A percentile compares a stretch with the other conserved stretches of the same genome.
phyloP scores from a whole-genome alignment of 805 yeast genomes.

The Candida ipomoeae region DNA sequence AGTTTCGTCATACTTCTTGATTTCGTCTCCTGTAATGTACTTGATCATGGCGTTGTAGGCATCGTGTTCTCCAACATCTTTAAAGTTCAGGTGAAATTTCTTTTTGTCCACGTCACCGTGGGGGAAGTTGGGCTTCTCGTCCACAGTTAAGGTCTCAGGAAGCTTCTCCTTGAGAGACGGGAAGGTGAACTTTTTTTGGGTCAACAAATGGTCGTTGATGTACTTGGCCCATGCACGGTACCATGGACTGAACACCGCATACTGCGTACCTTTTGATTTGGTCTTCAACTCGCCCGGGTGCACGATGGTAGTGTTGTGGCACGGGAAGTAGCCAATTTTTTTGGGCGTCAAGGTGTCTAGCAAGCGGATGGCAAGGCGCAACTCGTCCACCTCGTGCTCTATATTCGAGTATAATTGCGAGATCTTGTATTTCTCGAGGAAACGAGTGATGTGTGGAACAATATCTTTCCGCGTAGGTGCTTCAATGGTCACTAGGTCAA shows the following conservation, averaged over 20 bases:
- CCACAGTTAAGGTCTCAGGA: constrained; percentile 6
- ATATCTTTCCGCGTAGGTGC: constrained; percentile 33
- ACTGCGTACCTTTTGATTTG: constrained; percentile 34
- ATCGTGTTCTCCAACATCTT: constrained; percentile 30
- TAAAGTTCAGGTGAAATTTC: constrained; percentile 23
- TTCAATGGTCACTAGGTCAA: constrained; percentile 38
- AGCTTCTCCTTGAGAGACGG: constrained; percentile 15
- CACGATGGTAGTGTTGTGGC: constrained; percentile 42
- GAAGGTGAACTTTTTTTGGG: constrained; percentile 11
- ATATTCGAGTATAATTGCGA: constrained; percentile 32
- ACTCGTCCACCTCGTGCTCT: constrained; percentile 45
- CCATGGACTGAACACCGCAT: constrained; percentile 44
- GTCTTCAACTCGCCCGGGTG: constrained; percentile 35
- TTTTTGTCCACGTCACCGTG: constrained; percentile 17
- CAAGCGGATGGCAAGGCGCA: constrained; percentile 26
- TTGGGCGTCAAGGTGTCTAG: constrained; percentile 12
- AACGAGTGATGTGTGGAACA: constrained; percentile 19
- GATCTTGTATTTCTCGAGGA: constrained; percentile 22
- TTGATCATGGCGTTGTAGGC: constrained; percentile 22
- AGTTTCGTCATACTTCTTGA: constrained; percentile 27
- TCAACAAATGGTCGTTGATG: constrained; percentile 19
- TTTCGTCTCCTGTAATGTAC: constrained; percentile 21
- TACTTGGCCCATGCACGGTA: constrained; percentile 35
- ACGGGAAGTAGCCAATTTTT: constrained; percentile 22
- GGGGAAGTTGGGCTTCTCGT: constrained; percentile 14